phyloP scores from a whole-genome alignment of 495 filamentous ascomycete species.

The Tuber brumale region DNA sequence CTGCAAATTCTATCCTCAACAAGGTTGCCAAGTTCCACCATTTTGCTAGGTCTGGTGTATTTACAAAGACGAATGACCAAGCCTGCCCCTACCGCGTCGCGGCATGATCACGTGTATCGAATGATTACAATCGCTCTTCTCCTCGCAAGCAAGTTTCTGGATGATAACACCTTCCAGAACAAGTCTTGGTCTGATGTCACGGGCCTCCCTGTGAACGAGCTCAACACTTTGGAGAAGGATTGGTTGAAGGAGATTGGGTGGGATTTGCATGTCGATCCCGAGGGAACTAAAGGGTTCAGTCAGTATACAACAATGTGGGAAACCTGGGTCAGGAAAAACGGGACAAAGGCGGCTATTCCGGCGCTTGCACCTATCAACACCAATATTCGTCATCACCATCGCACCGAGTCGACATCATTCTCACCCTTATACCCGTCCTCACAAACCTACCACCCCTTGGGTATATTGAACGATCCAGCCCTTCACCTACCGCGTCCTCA shows the following conservation, averaged over 20 bases:
- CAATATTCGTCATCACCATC: slow-evolving; percentile 47
- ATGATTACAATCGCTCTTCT: slow-evolving; percentile 84
- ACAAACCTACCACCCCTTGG: neutral
- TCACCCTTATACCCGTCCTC: neutral
- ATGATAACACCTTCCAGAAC: slow-evolving; percentile 99
- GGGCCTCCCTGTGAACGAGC: slow-evolving; percentile 75
- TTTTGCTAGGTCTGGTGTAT: slow-evolving; percentile 87
- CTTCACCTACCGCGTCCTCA: neutral
- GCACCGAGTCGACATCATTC: slow-evolving; percentile 19
- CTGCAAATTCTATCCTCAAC: slow-evolving; percentile 90
- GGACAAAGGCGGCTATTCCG: slow-evolving; percentile 51
- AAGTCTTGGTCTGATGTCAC: slow-evolving; percentile 98
- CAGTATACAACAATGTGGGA: slow-evolving; percentile 82
- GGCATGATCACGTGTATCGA: slow-evolving; percentile 65
- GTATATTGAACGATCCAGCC: neutral
- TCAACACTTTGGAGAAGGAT: slow-evolving; percentile 85
- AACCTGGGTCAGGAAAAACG: slow-evolving; percentile 62
- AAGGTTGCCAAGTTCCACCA: slow-evolving; percentile 88
- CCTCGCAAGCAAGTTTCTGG: slow-evolving; percentile 93
- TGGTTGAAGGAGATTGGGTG: slow-evolving; percentile 83
- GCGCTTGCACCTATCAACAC: slow-evolving; percentile 66
- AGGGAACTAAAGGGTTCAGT: slow-evolving; percentile 71
- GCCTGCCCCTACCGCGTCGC: slow-evolving; percentile 54
- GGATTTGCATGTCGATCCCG: slow-evolving; percentile 81
- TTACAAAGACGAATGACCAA: slow-evolving; percentile 73